phyloP scores from a whole-genome alignment of 2,329 filamentous ascomycete genomes.

The Epichloe typhina region DNA sequence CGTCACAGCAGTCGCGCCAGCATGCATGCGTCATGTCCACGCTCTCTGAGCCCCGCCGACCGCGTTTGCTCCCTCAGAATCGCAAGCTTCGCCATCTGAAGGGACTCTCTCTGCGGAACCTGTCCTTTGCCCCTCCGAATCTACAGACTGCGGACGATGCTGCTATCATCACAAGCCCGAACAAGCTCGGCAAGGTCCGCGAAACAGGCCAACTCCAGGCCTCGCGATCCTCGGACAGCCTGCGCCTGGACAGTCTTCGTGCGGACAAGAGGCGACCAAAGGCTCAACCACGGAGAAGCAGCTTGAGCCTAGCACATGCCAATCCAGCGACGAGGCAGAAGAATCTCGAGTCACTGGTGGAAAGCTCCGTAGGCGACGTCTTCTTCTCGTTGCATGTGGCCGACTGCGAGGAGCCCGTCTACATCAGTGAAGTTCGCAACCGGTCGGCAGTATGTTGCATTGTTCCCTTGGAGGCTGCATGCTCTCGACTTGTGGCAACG shows the following conservation, averaged over 20 bases:
- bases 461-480: background rate
- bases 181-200: slow-evolving; percentile 45
- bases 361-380: slow-evolving; percentile 63
- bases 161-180: slow-evolving; percentile 54
- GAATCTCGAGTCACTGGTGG: slow-evolving; percentile 60
- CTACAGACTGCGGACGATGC: slow-evolving; percentile 67
- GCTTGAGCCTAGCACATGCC: slow-evolving; percentile 33
- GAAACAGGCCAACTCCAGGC: slow-evolving; percentile 37
- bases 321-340: slow-evolving; percentile 49
- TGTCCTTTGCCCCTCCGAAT: slow-evolving; percentile 50
- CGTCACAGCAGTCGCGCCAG: slow-evolving; percentile 3
- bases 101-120: slow-evolving; percentile 75
- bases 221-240: slow-evolving; percentile 30
- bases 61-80: slow-evolving; percentile 56
- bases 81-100: slow-evolving; percentile 79
- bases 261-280: slow-evolving; percentile 6
- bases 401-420: slow-evolving; percentile 58
- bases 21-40: slow-evolving; percentile 19
- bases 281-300: slow-evolving; percentile 29
- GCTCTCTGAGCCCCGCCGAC: slow-evolving; percentile 27
- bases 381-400: slow-evolving; percentile 77
- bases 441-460: slow-evolving; percentile 48
- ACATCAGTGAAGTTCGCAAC: slow-evolving; percentile 71
- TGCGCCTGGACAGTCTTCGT: slow-evolving; percentile 7
- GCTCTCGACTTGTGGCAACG: background rate